Base-by-base conservation (phyloP, 345 rosid species). In the Aquilaria yunnanensis region DNA sequence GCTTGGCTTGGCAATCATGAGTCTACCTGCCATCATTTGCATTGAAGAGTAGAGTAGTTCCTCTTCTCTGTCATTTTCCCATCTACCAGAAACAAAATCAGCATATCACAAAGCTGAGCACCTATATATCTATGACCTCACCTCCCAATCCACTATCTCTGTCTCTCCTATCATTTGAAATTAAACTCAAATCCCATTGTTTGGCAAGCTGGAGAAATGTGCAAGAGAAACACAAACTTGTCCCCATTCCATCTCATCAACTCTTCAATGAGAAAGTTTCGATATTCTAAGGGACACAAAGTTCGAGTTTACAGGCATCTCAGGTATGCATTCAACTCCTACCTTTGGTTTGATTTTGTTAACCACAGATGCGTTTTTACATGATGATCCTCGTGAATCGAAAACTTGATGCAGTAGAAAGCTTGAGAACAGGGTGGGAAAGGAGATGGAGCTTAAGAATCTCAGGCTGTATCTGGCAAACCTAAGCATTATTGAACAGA, bases 381-480 rank as follows among this genome's bases (percentile, higher is more conserved):
- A 45, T 45, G 46, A 32, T 54, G 34, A 51, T 63, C 14, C 48
- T 52, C 13, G 51, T 8, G 29, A 54, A 47, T 13, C 52, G 32
- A 51, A 45, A 14, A 9, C 4, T 53, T 48, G 10, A 41, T 69
- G 78, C 68, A 72, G 77, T 62, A 66, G 66, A 69, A 61, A 69
- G 12, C 32, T 53, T 16, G 76, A 67, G 41, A 70, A 59, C 49
- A 70, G 64, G 58, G 64, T 29, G 67, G 74, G 64, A 50, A 70
- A 53, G 48, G 77, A 82, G 32, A 78, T 82, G 82, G 75, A 82
- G 55, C 70, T 75, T 29, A 67, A 59, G 83, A 87, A 87, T 77
- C 66, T 80, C 75, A 80, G 77, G 83, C 79, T 87, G 49, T 87
- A 77, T 56, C 64, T 84, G 72, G 83, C 79, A 77, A 87, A 87